Evolutionary conservation across 148 eudicot genomes (phyloP), one percentile per base, ranked within the genome.

Genomic region (Rheum nobile): DNA sequence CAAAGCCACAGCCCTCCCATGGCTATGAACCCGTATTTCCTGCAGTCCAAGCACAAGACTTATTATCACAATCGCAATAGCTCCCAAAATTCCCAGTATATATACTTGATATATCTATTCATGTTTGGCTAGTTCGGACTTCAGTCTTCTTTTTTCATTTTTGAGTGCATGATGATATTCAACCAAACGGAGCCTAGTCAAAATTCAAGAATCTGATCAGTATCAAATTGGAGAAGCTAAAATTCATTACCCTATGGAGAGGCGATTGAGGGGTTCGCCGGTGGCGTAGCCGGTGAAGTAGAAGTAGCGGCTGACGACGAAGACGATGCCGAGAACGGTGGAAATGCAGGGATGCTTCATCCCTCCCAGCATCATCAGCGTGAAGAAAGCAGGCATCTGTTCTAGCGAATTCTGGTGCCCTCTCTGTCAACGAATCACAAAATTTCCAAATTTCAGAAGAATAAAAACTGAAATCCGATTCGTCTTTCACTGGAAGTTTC

Each of bases 361-460:
- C 22, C 98, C 98, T 68, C 93, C 98, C 82, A 94, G 46, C 31
- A 82, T 81, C 96, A 87, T 80, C 79, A 87, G 71, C 48, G 83
- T 29, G 87, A 91, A 91, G 80, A 84, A 89, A 69, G 87, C 50
- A 0, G 98, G 97, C 98, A 94, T 87, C 86, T 81, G 37, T 63
- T 94, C 98, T 78, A 94, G 72, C 12, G 98, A 88, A 80, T 94
- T 94, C 85, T 94, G 98, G 80, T 94, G 98, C 72, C 98, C 98
- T 82, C 97, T 91, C 98, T 94, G 89, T 4, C 39, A 12, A 0
- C 31, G 0, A 61, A 22, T 13, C 72, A 37, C 72, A n/a, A 35
- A 3, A 21, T 70, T 70, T 21, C 8, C 46, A 14, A 19, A 31
- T 38, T 70, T n/a, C 31, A 70, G 54, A 48, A 17, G 29, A 14